Base-by-base conservation (phyloP, 768 basidiomycete species). In the Amanita subjunquillea region DNA sequence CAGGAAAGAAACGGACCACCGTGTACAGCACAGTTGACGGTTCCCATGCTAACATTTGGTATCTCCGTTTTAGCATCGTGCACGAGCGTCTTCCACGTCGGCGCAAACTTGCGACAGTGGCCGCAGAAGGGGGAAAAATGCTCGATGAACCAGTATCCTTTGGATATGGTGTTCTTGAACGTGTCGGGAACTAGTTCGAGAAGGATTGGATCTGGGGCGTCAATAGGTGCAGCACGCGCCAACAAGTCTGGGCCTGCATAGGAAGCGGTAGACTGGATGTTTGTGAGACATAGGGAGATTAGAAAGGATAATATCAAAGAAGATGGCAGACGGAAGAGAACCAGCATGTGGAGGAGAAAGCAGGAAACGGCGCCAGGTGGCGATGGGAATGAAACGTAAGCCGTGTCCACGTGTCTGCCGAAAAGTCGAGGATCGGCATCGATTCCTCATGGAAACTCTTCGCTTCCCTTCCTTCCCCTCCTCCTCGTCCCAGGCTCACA, bases 101-200 rank as follows among this genome's bases (percentile, higher is more conserved):
- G 85, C 8, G 80, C 82, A 58, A 96, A 95, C 0, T 69, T 63
- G 30, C 75, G 73, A 66, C 92, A 96, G 62, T 95, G 92, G 3
- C 66, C 63, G 59, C 93, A 96, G 61, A 83, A 85, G 0, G 93
- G 93, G 1, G 89, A 92, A 63, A 80, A 96, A 65, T 88, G 85
- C 59, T 95, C 91, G 46, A 95, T 71, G 54, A 94, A 82, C 85
- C 84, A 88, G 3, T 81, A 68, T n/a, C 86, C 87, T 0, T 72
- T 59, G 0, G 74, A 59, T 17, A 79, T 73, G 0, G 77, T 71
- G 12, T 69, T 52, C 8, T 75, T 62, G 64, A 91, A 89, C 56
- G 74, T 78, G 43, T 79, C 75, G 3, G 83, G 77, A 0, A 77
- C 82, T 43, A 90, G 75, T 54, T 70, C 63, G 40, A 44, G 36